A percentile compares a stretch with the other conserved stretches of the same genome.
Evolutionary conservation across 441 rosid species (phyloP).

Genomic region (Brassica hybrid): DNA sequence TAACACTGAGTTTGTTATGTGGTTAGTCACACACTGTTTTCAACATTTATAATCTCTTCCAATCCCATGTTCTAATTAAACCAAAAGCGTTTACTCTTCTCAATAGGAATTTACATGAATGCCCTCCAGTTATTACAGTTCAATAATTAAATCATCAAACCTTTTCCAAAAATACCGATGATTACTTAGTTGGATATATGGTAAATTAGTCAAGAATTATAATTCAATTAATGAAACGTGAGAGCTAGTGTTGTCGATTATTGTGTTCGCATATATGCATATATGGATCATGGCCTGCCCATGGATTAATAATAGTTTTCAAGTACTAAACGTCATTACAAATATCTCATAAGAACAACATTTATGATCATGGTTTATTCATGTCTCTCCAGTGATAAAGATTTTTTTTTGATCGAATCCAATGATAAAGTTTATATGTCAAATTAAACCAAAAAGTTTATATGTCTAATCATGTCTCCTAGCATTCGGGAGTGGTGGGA

Average conservation of each 20-base stretch:
- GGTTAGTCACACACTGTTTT: conserved; percentile 50
- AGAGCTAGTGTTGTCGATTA: background rate
- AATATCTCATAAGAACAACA: conserved; percentile 13
- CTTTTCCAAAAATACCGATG: background rate
- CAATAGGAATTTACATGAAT: conserved; percentile 3
- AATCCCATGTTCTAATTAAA: conserved; percentile 1
- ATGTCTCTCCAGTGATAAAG: conserved; percentile 14
- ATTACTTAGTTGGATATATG: background rate
- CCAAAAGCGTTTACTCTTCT: conserved; percentile 21
- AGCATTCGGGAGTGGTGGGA: conserved; percentile 31
- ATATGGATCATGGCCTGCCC: background rate
- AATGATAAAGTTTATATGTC: conserved; percentile 24
- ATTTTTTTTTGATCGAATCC: too few species aligned
- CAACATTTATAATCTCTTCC: conserved; percentile 52
- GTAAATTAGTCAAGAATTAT: background rate
- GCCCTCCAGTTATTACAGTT: conserved; percentile 1
- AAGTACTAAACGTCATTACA: background rate
- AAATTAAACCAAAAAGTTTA: conserved; percentile 9
- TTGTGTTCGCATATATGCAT: background rate
- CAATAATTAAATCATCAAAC: background rate
- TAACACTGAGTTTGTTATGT: conserved; percentile 44
- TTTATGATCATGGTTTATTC: conserved; percentile 9
- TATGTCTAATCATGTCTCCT: conserved; percentile 39
- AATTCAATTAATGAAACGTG: background rate
- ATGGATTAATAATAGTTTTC: conserved; percentile 1